Evolutionary conservation across 495 filamentous ascomycete genomes (phyloP), one percentile per base, ranked within the genome.

Genomic region (Podospora didyma): DNA sequence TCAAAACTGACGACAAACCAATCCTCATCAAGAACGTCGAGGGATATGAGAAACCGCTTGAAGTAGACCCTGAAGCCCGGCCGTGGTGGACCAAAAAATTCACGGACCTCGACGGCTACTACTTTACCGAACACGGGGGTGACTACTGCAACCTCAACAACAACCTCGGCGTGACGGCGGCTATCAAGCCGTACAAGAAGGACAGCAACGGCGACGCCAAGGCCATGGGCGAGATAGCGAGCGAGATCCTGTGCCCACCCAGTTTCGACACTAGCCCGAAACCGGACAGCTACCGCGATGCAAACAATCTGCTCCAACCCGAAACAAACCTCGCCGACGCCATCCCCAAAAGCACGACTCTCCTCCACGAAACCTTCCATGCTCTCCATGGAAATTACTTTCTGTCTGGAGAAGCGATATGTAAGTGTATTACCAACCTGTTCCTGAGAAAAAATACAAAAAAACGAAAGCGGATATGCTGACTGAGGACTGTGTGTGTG

Each of bases 291-390:
- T 48, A 48, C 46, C 5, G 22, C 39, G 11, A 31, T 28, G 35
- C 23, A n/a, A n/a, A n/a, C n/a, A n/a, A 10, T 46, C 20, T 16
- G 21, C n/a, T 54, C 51, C 1, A 4, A 5, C 19, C 19, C 0
- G 51, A 39, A 22, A 28, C 11, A 2, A 22, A 20, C 12, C 39
- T 54, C 24, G 22, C 14, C 7, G 19, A 1, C 12, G 51, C 39
- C 7, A 22, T 54, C 3, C 51, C 51, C 19, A 54, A 54, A n/a
- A 54, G 51, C 51, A 17, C 51, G 7, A 54, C 51, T 2, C 51
- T 54, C 14, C 39, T 54, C n/a, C 51, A 54, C 41, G 51, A 54
- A 39, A 7, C 10, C 39, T 54, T 54, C 22, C 51, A 46, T 39
- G 51, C n/a, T 22, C 2, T 20, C 24, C 26, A 31, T 31, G 26